phyloP scores from a whole-genome alignment of 768 basidiomycete species.

The Rhodotorula diobovata region DNA sequence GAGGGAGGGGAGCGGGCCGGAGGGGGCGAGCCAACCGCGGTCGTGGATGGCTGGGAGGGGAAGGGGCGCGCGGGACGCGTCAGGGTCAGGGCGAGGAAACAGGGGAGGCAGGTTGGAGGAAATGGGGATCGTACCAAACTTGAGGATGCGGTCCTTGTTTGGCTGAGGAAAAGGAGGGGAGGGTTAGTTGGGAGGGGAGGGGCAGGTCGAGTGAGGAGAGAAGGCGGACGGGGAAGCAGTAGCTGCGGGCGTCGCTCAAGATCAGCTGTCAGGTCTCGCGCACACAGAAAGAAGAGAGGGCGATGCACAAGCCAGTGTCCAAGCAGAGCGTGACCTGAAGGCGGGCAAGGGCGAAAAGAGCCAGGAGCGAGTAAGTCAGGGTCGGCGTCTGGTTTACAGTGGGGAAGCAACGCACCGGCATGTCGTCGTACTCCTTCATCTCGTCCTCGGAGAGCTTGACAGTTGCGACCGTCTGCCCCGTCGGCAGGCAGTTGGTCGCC shows the following conservation, averaged over 20 bases:
- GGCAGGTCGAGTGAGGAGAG: too few species aligned
- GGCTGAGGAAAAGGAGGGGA: not conserved
- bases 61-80: too few species aligned
- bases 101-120: not conserved
- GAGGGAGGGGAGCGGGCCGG: slow-evolving; percentile 27
- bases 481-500: slow-evolving; percentile 60
- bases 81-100: too few species aligned
- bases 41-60: slow-evolving; percentile 59
- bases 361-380: not conserved
- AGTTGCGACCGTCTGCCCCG: slow-evolving; percentile 53
- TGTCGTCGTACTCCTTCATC: slow-evolving; percentile 11
- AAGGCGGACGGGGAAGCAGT: slow-evolving; percentile 14
- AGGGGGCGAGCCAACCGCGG: slow-evolving; percentile 59
- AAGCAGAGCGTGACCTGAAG: not conserved
- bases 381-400: not conserved
- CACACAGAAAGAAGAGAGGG: too few species aligned
- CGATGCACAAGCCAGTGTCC: not conserved
- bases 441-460: slow-evolving; percentile 36
- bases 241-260: slow-evolving; percentile 8
- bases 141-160: slow-evolving; percentile 54
- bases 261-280: not conserved
- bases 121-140: slow-evolving; percentile 55
- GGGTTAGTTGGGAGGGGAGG: not conserved
- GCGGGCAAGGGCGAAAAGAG: slow-evolving; percentile 26
- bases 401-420: slow-evolving; percentile 1